Evolutionary conservation across 495 filamentous ascomycete genomes (phyloP), one percentile per base, ranked within the genome.

Genomic region (Astrothelium macrocarpum): DNA sequence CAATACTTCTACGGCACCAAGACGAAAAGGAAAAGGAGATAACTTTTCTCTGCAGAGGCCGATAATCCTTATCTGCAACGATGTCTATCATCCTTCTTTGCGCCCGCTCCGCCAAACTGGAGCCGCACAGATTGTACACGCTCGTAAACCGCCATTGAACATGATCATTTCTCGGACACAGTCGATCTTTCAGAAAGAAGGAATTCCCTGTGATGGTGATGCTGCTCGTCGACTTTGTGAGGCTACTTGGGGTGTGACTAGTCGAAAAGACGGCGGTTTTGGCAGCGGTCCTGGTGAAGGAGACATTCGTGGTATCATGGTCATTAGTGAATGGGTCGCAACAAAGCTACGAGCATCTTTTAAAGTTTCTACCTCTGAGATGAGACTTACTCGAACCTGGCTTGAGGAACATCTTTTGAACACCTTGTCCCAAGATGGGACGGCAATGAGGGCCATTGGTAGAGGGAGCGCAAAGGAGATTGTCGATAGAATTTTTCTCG

Each of bases 241-340:
- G 80, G 86, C 89, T 23, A 85, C 90, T 7, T 96, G 91, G 91
- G 91, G 91, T n/a, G 82, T 95, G 67, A 84, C 80, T 56, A 82
- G 77, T 65, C 83, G 85, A 25, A 82, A 82, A 73, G 76, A 90
- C 77, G 68, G 80, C 70, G 68, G 79, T 73, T 71, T 77, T 12
- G 67, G 74, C 32, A 71, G 65, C 64, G 71, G 87, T 59, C 87
- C 86, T 53, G 85, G 85, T 12, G 91, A 96, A 70, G 94, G 94
- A 42, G 94, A 98, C 73, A 87, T 98, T 36, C 84, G 94, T 66
- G 90, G 91, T 26, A 83, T 96, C 31, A 88, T 98, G 79, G 94
- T 98, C 10, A 89, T 93, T 9, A 90, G 89, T 31, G 92, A 98
- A 79, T 97, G 92, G 90, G 89, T 94, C 46, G 93, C 94, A 34